phyloP scores from a whole-genome alignment of 2,329 filamentous ascomycete species.

The Aspergillus brasiliensis region DNA sequence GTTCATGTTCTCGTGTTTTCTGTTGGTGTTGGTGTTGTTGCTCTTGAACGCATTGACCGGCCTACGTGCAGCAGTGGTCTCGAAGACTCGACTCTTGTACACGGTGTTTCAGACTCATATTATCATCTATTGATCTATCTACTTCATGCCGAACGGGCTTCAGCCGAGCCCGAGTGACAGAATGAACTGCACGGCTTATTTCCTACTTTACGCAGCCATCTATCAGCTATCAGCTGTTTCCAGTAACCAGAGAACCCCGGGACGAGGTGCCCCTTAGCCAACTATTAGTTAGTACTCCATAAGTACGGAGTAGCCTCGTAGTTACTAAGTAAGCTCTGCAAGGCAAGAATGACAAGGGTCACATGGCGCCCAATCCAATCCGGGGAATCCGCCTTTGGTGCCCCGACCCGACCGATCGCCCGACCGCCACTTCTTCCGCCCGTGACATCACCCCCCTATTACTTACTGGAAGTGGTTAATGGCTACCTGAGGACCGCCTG shows the following conservation, averaged over 20 bases:
- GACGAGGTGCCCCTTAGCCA: too few species aligned
- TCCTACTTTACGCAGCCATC: too few species aligned
- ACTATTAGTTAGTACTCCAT: too few species aligned
- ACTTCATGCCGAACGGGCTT: background rate
- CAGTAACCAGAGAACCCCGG: too few species aligned
- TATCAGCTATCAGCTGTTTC: too few species aligned
- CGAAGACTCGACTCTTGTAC: background rate
- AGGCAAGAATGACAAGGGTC: too few species aligned
- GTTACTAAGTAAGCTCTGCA: too few species aligned
- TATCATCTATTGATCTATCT: background rate
- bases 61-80: background rate
- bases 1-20: constrained; percentile 7
- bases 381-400: background rate
- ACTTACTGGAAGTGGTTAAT: background rate
- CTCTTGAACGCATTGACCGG: background rate
- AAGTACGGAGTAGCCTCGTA: too few species aligned
- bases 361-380: background rate
- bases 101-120: background rate
- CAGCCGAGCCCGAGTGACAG: background rate
- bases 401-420: background rate
- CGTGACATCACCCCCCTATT: background rate
- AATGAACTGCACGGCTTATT: background rate
- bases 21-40: background rate
- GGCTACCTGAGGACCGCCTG: background rate
- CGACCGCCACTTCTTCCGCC: background rate